A percentile compares a stretch with the other conserved stretches of the same genome.
Conservation (phyloP, 768 basidiomycete genomes). For the Mycena kentingensis region DNA sequence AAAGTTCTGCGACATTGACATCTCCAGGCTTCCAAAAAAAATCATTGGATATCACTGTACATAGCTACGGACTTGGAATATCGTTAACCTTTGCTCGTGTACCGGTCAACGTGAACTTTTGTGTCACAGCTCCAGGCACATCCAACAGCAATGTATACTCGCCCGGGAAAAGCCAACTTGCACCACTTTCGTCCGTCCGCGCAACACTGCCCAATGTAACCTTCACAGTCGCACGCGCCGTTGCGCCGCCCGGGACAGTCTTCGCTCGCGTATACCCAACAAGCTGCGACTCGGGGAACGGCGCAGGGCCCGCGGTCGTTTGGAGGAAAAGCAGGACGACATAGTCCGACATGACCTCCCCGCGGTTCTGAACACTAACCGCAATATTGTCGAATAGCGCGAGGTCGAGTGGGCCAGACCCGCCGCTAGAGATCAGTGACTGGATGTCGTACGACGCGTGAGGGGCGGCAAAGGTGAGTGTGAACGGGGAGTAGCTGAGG, state of each 20-base stretch:
- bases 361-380: slow-evolving; percentile 52
- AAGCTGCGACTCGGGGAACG: slow-evolving; percentile 54
- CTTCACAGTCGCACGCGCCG: slow-evolving; percentile 18
- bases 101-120: slow-evolving; percentile 15
- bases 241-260: slow-evolving; percentile 31
- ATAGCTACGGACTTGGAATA: too few species aligned
- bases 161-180: slow-evolving; percentile 17
- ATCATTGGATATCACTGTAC: too few species aligned
- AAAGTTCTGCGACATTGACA: too few species aligned
- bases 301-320: slow-evolving; percentile 49
- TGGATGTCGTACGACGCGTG: slow-evolving; percentile 42
- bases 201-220: slow-evolving; percentile 19
- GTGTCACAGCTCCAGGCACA: slow-evolving; percentile 15
- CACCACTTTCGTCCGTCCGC: slow-evolving; percentile 11
- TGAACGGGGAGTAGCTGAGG: slow-evolving; percentile 56
- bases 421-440: slow-evolving; percentile 33
- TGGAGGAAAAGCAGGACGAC: slow-evolving; percentile 55
- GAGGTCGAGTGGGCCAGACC: slow-evolving; percentile 38
- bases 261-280: slow-evolving; percentile 50
- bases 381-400: slow-evolving; percentile 50
- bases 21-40: too few species aligned
- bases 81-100: slow-evolving; percentile 14
- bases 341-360: slow-evolving; percentile 53
- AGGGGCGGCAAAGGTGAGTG: slow-evolving; percentile 41
- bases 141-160: slow-evolving; percentile 17